phyloP scores from a whole-genome alignment of 2,329 filamentous ascomycete species.

The Setomelanomma holmii region DNA sequence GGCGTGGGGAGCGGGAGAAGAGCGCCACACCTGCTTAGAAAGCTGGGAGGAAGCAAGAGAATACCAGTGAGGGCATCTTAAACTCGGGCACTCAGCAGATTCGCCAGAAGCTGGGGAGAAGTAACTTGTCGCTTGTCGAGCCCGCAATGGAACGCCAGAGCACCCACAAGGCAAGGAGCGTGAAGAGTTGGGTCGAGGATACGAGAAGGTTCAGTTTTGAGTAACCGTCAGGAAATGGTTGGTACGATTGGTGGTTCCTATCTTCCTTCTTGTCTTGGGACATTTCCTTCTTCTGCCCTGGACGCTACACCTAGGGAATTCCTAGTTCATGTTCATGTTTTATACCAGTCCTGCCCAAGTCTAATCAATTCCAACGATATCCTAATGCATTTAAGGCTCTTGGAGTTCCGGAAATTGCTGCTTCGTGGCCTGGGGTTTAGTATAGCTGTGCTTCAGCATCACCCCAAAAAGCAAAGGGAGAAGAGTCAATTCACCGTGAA shows the following conservation, averaged over 20 bases:
- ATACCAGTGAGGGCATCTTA: background rate
- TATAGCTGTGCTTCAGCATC: too few relatives aligned
- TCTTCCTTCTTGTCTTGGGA: background rate
- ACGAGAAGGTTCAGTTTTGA: background rate
- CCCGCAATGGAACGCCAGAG: background rate
- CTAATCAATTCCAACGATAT: background rate
- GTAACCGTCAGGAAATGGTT: too few relatives aligned
- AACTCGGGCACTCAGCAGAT: too few relatives aligned
- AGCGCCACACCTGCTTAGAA: constrained; percentile 32
- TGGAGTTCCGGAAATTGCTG: too few relatives aligned
- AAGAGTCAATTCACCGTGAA: too few relatives aligned
- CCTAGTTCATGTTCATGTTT: background rate
- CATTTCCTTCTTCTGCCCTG: background rate
- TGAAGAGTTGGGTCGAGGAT: background rate
- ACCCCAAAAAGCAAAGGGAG: too few relatives aligned
- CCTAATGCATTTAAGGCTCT: background rate
- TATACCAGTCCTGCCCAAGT: background rate
- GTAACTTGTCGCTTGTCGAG: background rate
- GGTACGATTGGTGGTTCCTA: too few relatives aligned
- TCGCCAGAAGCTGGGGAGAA: background rate
- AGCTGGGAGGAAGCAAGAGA: background rate
- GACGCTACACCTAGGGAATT: too few relatives aligned
- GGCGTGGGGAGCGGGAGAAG: constrained; percentile 4
- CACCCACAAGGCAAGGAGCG: background rate
- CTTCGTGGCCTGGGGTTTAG: too few relatives aligned